Base-by-base conservation (phyloP, 441 rosid genomes). In the Eutrema salsugineum region DNA sequence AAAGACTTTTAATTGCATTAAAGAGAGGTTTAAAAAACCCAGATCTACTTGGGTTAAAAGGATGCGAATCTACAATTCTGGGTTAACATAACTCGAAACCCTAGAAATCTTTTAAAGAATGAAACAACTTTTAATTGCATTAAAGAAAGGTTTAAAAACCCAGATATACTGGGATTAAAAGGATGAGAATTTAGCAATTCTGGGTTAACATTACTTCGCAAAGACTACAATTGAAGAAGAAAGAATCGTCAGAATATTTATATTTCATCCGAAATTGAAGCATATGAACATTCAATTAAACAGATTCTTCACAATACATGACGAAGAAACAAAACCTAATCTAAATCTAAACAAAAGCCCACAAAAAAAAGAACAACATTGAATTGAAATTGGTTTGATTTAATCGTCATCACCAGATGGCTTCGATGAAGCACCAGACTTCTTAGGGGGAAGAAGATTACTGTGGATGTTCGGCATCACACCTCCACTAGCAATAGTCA, bases 401-500 rank as follows among this genome's bases (percentile, higher is more conserved):
- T 46, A 76, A 28, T 88, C 96, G 0, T 86, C 97, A 9, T 79
- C 95, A 10, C 73, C 51, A 4, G 87, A 82, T n/a, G 79, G 66
- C 80, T 93, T 91, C 1, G 96, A 65, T 1, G 79, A 86, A 65
- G 85, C 65, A 9, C 96, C 97, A 0, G 92, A n/a, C 87, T 93
- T 93, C 83, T 91, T 93, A 0, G 94, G 97, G 1, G 96, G 98
- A 22, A 91, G 87, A 40, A 91, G 91, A 22, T 83, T 91, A 64
- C 82, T 88, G 82, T 93, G 97, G 70, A 93, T 91, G 85, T 91
- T 93, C 0, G 97, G 98, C 94, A 91, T 88, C 67, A 93, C 98
- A 22, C 98, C 98, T 0, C 98, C 98, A 1, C 87, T 91, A 15
- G 98, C 97, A 65, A 91, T 93, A 0, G 98, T 91, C 2, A 91